Base-by-base conservation (phyloP, 768 basidiomycete genomes). In the Lactifluus hygrophoroides region DNA sequence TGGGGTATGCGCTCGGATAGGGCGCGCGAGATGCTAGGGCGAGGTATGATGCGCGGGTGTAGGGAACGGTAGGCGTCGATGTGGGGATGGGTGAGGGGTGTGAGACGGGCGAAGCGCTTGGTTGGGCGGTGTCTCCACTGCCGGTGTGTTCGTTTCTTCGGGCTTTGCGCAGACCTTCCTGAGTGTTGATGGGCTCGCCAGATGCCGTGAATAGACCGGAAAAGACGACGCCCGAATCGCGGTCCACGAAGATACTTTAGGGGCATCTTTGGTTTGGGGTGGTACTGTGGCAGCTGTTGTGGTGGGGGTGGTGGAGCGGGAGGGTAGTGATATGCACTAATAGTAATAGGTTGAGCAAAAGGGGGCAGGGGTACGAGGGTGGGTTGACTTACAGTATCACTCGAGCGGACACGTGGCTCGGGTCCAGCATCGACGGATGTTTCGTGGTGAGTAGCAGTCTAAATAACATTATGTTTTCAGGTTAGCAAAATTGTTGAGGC, bases 141-240 rank as follows among this genome's bases (percentile, higher is more conserved):
- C 17, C 17, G 17, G 38, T 46, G 0, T 30, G 21, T 19, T n/a
- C 49, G 9, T 3, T 11, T 25, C 23, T 37, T 8, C 11, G 32
- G 8, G 38, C 11, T 25, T 54, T 59, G n/a, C 16, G 46, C 35
- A 55, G 49, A 14, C 51, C 48, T 0, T 38, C 42, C 1, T 32
- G 40, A 0, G 35, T 23, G 8, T 35, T 50, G 34, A 51, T 40
- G 35, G 5, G 28, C 28, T 54, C 58, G 32, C 58, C 58, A 9
- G 46, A 21, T 5, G 58, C 46, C 25, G 13, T 28, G 34, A n/a
- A 23, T 3, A 59, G 19, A 19, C 32, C 3, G 28, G 48, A 45
- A 27, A 55, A 51, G 48, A 50, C 17, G 21, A 60, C 46, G 14
- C 58, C 58, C 6, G 58, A 54, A 10, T 35, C 19, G 32, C 47